phyloP scores from a whole-genome alignment of 2,329 filamentous ascomycete species.

The Pyrenophora graminea region DNA sequence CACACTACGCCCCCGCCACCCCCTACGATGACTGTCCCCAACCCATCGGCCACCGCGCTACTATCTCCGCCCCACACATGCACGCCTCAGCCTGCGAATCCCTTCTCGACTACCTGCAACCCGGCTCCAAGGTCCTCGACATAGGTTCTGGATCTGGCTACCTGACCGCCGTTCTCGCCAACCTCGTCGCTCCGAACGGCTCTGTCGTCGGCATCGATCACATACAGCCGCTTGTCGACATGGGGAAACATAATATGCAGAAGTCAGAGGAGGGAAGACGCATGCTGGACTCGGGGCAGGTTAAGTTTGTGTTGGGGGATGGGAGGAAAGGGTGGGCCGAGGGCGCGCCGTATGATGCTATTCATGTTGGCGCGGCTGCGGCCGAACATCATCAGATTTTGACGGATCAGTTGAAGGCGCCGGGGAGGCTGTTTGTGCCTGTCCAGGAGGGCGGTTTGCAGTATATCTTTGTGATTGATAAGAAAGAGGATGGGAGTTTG shows the following conservation, averaged over 20 bases:
- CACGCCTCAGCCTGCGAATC: constrained; percentile 68
- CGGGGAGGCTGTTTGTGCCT: constrained; percentile 81
- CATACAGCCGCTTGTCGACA: constrained; percentile 52
- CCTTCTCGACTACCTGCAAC: constrained; percentile 61
- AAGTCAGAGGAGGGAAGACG: constrained; percentile 53
- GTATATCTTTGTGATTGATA: constrained; percentile 75
- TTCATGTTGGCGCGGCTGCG: constrained; percentile 92
- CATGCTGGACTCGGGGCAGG: constrained; percentile 66
- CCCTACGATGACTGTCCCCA: constrained; percentile 78
- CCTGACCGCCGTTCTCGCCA: constrained; percentile 83
- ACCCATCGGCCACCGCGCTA: constrained; percentile 68
- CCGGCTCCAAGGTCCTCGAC: constrained; percentile 55
- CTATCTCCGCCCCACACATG: constrained; percentile 76
- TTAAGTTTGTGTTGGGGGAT: constrained; percentile 76
- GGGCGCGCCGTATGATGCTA: constrained; percentile 76
- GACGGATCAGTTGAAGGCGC: constrained; percentile 75
- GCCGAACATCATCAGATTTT: constrained; percentile 71
- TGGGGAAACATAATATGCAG: constrained; percentile 49
- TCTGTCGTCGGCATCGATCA: constrained; percentile 56
- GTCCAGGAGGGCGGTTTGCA: constrained; percentile 64
- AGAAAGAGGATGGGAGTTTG: constrained; percentile 67
- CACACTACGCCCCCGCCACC: constrained; percentile 71
- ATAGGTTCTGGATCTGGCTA: constrained; percentile 65
- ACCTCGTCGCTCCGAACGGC: constrained; percentile 64
- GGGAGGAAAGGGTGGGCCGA: constrained; percentile 53